phyloP scores from a whole-genome alignment of 2,329 filamentous ascomycete species.

The Stachybotrys chlorohalonatus region DNA sequence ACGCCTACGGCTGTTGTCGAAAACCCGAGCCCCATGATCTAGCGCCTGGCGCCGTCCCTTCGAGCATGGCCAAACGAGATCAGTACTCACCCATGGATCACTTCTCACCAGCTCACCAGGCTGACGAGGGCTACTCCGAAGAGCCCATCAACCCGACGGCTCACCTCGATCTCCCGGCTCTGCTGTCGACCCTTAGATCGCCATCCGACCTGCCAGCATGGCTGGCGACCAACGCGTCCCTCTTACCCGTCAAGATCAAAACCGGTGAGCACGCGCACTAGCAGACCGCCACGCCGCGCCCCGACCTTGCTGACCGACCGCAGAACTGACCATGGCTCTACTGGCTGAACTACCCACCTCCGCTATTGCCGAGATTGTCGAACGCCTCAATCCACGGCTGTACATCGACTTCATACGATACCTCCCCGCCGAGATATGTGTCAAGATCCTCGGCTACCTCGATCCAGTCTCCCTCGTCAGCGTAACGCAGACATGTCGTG shows the following conservation, averaged over 20 bases:
- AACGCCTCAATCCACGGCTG: constrained; percentile 70
- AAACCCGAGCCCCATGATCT: too few relatives aligned
- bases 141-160: constrained; percentile 47
- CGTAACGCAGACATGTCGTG: constrained; percentile 67
- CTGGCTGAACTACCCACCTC: constrained; percentile 73
- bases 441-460: constrained; percentile 81
- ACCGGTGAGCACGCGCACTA: constrained; percentile 29
- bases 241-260: constrained; percentile 38
- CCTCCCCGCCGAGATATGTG: constrained; percentile 82
- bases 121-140: constrained; percentile 85
- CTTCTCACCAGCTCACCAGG: constrained; percentile 44
- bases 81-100: constrained; percentile 28
- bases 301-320: constrained; percentile 5
- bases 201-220: constrained; percentile 38
- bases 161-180: constrained; percentile 19
- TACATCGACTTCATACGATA: constrained; percentile 87
- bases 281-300: not conserved
- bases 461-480: constrained; percentile 71
- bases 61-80: constrained; percentile 18
- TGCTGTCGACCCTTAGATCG: constrained; percentile 25
- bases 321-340: constrained; percentile 74
- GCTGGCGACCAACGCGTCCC: constrained; percentile 39
- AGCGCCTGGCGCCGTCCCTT: too few relatives aligned
- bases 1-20: too few relatives aligned
- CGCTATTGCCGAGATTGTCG: constrained; percentile 69